Evolutionary conservation across 2,329 filamentous ascomycete species (phyloP), one percentile per base, ranked within the genome.

Genomic region (Pestalotiopsis sp.): DNA sequence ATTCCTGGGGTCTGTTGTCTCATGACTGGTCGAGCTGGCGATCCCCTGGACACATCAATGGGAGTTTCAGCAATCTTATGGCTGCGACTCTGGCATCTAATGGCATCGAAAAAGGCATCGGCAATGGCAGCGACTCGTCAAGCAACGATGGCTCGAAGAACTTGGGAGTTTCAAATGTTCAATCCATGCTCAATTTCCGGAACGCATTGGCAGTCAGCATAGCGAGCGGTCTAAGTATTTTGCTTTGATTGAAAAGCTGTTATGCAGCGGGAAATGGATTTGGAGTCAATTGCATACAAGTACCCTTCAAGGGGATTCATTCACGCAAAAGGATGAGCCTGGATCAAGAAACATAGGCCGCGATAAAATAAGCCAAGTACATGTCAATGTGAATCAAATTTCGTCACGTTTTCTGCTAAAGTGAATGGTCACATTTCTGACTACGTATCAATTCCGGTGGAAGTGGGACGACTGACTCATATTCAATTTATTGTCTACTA

Each of bases 21-120:
- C 84, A 85, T 65, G 83, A 88, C 68, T 89, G 86, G 86, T 84
- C 81, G 2, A 79, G 74, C 3, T 87, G 84, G 85, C 79, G 86
- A 61, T 80, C 78, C 62, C 75, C 78, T 6, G 76, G 73, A 3
- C 85, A 84, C 70, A 74, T 86, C 58, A 73, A 81, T 27, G 74
- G 77, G 52, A 74, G 78, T 70, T 73, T 84, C 68, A 75, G 72
- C 41, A 78, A 75, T 1, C 81, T 84, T 77, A 78, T 84, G 2
- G 72, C 76, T 13, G 61, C 77, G 27, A 70, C 57, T 5, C 69
- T 71, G 20, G 72, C 73, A 4, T 72, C 73, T 14, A 72, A 73
- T 17, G 68, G 68, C 6, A 63, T 31, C 17, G 41, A 58, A n/a
- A 11, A 12, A 57, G 20, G n/a, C 1, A 7, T 14, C 49, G 14